Evolutionary conservation across 371 early-diverging fungal genomes (phyloP).

Genomic region (Saksenaea oblongispora): DNA sequence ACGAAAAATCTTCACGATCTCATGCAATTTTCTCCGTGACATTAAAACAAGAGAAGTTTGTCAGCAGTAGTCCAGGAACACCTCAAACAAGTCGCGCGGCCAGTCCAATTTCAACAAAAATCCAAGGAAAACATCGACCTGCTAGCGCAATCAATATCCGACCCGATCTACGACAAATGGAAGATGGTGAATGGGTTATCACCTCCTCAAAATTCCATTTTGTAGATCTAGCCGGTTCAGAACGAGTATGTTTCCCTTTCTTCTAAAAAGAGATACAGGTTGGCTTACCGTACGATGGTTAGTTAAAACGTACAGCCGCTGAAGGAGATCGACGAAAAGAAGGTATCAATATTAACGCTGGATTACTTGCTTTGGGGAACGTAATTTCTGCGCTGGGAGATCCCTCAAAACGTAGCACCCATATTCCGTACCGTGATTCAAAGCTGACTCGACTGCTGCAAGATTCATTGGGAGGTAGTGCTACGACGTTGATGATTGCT

Average conservation of each 20-base stretch:
- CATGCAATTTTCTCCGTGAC: conserved; percentile 98
- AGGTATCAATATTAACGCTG: conserved; percentile 98
- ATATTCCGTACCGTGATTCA: conserved; percentile 97
- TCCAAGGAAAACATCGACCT: conserved; percentile 10
- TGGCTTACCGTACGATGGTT: neutral
- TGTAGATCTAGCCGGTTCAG: conserved; percentile 99
- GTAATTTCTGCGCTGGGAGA: conserved; percentile 99
- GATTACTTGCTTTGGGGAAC: conserved; percentile 97
- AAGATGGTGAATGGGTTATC: conserved; percentile 56
- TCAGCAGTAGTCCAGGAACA: conserved; percentile 27
- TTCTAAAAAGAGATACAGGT: neutral
- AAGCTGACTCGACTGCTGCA: conserved; percentile 98
- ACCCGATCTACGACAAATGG: conserved; percentile 10
- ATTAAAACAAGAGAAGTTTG: conserved; percentile 69
- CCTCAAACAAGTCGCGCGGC: conserved; percentile 21
- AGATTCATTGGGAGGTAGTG: conserved; percentile 95
- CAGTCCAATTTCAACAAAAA: conserved; percentile 36
- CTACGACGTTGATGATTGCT: conserved; percentile 92
- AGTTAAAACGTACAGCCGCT: conserved; percentile 93
- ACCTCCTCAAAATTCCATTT: conserved; percentile 95
- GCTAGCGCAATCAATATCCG: conserved; percentile 4
- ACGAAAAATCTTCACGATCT: conserved; percentile 92
- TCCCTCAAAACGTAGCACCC: conserved; percentile 62
- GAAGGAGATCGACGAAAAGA: conserved; percentile 96
- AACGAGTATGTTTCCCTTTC: conserved; percentile 64